A percentile compares a stretch with the other conserved stretches of the same genome.
phyloP scores from a whole-genome alignment of 805 yeast genomes.

The Blastobotrys chiropterorum region DNA sequence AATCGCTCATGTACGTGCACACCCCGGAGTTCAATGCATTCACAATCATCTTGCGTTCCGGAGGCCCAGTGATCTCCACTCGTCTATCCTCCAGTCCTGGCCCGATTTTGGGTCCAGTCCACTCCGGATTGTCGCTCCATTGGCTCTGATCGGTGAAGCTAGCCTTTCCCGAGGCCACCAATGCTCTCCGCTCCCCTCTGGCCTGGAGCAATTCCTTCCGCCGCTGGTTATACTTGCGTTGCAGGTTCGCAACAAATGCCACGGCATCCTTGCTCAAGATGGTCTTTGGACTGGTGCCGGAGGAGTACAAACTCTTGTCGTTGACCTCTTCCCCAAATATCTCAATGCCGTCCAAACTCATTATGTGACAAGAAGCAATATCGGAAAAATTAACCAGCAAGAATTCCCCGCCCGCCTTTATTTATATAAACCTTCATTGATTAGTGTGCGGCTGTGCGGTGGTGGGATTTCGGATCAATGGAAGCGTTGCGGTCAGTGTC shows the following conservation, averaged over 20 bases:
- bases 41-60: slow-evolving; percentile 70
- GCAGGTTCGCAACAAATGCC: slow-evolving; percentile 60
- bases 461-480: background rate
- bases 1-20: slow-evolving; percentile 71
- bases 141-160: slow-evolving; percentile 58
- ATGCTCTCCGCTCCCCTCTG: slow-evolving; percentile 50
- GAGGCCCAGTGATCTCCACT: slow-evolving; percentile 72
- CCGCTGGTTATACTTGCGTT: slow-evolving; percentile 53
- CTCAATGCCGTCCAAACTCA: slow-evolving; percentile 6
- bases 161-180: slow-evolving; percentile 55
- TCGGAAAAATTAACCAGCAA: background rate
- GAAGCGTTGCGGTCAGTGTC: background rate
- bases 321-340: background rate
- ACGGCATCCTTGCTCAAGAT: slow-evolving; percentile 57
- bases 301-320: background rate
- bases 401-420: background rate
- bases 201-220: slow-evolving; percentile 51
- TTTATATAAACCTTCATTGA: background rate
- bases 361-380: too few relatives aligned
- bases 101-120: slow-evolving; percentile 68
- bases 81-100: slow-evolving; percentile 65
- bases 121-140: slow-evolving; percentile 58
- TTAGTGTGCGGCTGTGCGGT: background rate
- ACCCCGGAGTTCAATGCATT: slow-evolving; percentile 65
- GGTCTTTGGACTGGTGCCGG: slow-evolving; percentile 38